Percentiles rank a stretch among this genome's conserved stretches.
These are phyloP conservation scores for Brassica rapa DNA, from an alignment of 345 rosid genomes.

Conservation along the genomic window DNA sequence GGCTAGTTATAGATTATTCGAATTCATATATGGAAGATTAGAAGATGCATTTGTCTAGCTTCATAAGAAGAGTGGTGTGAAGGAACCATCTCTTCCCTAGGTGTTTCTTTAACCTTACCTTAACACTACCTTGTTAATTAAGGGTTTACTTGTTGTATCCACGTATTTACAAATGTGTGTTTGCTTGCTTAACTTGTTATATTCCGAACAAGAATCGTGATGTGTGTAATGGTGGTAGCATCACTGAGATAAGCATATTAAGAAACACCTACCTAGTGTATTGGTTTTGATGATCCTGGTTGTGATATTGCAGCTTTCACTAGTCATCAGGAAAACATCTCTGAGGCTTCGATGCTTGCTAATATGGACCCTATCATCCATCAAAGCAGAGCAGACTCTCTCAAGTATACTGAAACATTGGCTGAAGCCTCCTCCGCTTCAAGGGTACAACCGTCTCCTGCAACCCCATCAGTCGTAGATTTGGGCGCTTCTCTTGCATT, in stretches of 20 bases:
- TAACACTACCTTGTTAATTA: too few relatives aligned
- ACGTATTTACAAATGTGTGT: not conserved
- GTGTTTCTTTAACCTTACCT: not conserved
- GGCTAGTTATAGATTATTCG: not conserved
- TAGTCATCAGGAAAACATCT: slow-evolving; percentile 26
- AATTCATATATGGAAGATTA: not conserved
- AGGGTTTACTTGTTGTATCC: not conserved
- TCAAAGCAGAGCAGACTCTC: slow-evolving; percentile 31
- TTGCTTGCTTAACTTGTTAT: not conserved
- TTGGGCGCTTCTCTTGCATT: slow-evolving; percentile 34
- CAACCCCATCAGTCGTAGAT: slow-evolving; percentile 36
- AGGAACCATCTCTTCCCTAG: not conserved
- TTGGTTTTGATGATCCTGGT: slow-evolving; percentile 20
- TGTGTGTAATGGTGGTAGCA: not conserved
- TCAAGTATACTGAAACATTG: slow-evolving; percentile 16
- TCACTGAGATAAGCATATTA: not conserved
- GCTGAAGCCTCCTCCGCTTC: slow-evolving; percentile 32
- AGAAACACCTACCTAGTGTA: not conserved
- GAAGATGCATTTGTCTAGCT: not conserved
- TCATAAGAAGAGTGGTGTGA: not conserved
- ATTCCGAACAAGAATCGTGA: slow-evolving; percentile 12
- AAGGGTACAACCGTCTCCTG: slow-evolving; percentile 19
- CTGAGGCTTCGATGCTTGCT: slow-evolving; percentile 28
- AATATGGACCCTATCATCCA: slow-evolving; percentile 17
- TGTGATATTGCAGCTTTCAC: slow-evolving; percentile 48